A percentile compares a stretch with the other conserved stretches of the same genome.
Evolutionary conservation across 2,329 filamentous ascomycete genomes (phyloP).

Genomic region (Fusarium cicatricum): DNA sequence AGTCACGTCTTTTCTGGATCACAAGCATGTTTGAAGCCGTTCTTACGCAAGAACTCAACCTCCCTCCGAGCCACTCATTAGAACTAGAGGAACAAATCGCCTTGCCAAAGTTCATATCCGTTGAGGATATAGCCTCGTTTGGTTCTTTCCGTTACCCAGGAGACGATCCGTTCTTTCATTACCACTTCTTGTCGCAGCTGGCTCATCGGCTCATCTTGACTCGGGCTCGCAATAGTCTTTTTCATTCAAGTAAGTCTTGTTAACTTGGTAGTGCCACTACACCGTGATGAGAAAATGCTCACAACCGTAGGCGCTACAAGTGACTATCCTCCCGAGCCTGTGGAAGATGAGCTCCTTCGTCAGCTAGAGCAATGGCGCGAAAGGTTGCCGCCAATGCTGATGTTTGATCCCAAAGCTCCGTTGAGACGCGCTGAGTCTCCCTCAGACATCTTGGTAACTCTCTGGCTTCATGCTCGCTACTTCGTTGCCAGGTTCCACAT

Average conservation of each 20-base stretch:
- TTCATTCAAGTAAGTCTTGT: slow-evolving; percentile 18
- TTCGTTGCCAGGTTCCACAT: slow-evolving; percentile 32
- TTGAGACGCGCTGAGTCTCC: slow-evolving; percentile 16
- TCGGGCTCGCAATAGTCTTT: slow-evolving; percentile 19
- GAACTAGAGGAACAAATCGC: slow-evolving; percentile 28
- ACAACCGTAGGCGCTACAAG: background rate
- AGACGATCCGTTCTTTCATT: slow-evolving; percentile 31
- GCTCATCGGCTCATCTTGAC: slow-evolving; percentile 28
- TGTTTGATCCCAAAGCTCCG: slow-evolving; percentile 21
- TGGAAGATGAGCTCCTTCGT: slow-evolving; percentile 27
- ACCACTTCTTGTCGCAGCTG: slow-evolving; percentile 31
- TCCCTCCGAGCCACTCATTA: slow-evolving; percentile 16
- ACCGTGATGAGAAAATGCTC: background rate
- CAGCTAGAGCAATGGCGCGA: slow-evolving; percentile 27
- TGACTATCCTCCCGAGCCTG: slow-evolving; percentile 27
- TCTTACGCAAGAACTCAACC: slow-evolving; percentile 24
- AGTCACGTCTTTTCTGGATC: slow-evolving; percentile 33
- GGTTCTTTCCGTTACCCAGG: slow-evolving; percentile 28
- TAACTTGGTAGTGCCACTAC: rapidly evolving
- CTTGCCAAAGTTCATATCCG: slow-evolving; percentile 24
- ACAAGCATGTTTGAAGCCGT: slow-evolving; percentile 35
- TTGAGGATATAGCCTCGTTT: slow-evolving; percentile 28
- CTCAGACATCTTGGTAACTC: slow-evolving; percentile 15
- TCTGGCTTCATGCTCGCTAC: slow-evolving; percentile 25
- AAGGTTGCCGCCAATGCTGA: slow-evolving; percentile 14